Conservation (phyloP, 345 rosid genomes). For the Orychophragmus violaceus region DNA sequence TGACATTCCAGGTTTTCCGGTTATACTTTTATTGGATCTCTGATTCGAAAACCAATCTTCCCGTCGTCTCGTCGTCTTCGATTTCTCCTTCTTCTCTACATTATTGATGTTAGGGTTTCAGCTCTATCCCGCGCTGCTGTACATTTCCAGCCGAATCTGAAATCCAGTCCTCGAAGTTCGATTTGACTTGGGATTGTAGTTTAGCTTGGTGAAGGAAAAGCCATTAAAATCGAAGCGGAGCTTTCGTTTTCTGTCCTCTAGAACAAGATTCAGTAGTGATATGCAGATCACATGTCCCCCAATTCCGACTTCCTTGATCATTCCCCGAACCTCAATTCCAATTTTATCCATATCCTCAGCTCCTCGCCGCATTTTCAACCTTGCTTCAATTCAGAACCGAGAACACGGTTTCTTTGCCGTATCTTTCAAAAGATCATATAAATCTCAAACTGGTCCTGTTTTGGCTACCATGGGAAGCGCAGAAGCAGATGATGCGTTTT, state of each 20-base stretch:
- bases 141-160: too few species aligned
- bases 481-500: slow-evolving; percentile 45
- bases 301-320: background rate
- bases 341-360: background rate
- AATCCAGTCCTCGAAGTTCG: too few species aligned
- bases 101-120: too few species aligned
- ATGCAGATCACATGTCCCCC: slow-evolving; percentile 21
- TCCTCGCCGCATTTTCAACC: slow-evolving; percentile 1
- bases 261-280: too few species aligned
- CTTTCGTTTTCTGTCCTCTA: background rate
- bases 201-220: too few species aligned
- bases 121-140: too few species aligned
- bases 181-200: too few species aligned
- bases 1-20: too few species aligned
- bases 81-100: too few species aligned
- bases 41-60: too few species aligned
- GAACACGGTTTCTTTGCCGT: background rate
- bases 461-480: slow-evolving; percentile 27
- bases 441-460: slow-evolving; percentile 19
- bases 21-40: too few species aligned
- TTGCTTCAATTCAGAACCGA: background rate
- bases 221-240: background rate
- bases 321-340: slow-evolving; percentile 10
- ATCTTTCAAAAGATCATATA: slow-evolving; percentile 14
- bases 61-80: too few species aligned